phyloP scores from a whole-genome alignment of 2,329 filamentous ascomycete genomes.

The Aspergillus felis region DNA sequence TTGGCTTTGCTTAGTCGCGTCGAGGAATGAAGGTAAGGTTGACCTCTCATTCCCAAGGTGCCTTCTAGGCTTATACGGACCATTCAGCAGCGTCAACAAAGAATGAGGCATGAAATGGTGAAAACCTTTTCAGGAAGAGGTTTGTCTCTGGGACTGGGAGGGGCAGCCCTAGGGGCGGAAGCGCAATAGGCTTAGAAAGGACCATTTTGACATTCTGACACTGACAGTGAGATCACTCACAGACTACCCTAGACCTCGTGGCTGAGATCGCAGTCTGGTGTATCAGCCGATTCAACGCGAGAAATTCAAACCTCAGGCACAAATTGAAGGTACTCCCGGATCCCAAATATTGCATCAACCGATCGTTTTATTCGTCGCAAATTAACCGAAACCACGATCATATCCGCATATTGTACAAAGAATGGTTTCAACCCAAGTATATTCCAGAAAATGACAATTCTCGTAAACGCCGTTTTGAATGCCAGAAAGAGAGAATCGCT shows the following conservation, averaged over 20 bases:
- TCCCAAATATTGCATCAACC: background rate
- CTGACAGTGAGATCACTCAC: too few relatives aligned
- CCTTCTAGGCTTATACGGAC: background rate
- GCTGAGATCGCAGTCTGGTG: background rate
- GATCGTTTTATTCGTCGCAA: background rate
- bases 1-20: background rate
- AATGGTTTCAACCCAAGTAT: conserved; percentile 7
- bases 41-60: background rate
- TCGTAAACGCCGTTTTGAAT: conserved; percentile 19
- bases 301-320: background rate
- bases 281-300: background rate
- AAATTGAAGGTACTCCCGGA: background rate
- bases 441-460: conserved; percentile 14
- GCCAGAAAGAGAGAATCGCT: conserved; percentile 14
- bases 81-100: background rate
- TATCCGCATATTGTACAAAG: conserved; percentile 17
- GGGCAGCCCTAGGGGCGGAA: background rate
- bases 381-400: conserved; percentile 6
- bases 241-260: background rate
- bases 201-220: background rate
- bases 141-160: background rate
- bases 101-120: background rate
- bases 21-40: background rate
- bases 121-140: background rate
- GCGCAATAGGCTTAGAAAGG: background rate